These are phyloP conservation scores for Cryptococcus sp. DNA, from an alignment of 1,284 basidiomycete species.

Conservation along the genomic window DNA sequence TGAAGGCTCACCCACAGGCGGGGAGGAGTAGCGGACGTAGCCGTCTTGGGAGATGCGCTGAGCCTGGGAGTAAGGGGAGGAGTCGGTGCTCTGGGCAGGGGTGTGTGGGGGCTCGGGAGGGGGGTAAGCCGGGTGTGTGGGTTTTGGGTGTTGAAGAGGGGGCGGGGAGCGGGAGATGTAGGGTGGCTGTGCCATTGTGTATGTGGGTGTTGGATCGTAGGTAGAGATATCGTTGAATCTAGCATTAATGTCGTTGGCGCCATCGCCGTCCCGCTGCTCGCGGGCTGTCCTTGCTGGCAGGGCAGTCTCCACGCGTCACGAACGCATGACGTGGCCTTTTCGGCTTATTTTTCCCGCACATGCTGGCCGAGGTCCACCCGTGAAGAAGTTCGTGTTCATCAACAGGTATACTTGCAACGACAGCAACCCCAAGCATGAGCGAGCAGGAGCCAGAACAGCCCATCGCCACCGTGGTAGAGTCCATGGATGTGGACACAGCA, in stretches of 20 bases:
- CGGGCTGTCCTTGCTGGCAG: not conserved
- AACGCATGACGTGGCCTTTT: not conserved
- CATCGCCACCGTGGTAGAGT: too few species aligned
- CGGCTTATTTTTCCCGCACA: not conserved
- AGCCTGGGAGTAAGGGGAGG: slow-evolving; percentile 42
- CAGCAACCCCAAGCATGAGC: not conserved
- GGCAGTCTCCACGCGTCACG: not conserved
- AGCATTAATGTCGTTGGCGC: too few species aligned
- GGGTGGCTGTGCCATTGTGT: slow-evolving; percentile 35
- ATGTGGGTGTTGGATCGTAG: not conserved
- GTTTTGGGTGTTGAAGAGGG: slow-evolving; percentile 81
- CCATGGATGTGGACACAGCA: not conserved
- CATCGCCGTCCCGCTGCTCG: not conserved
- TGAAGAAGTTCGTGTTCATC: not conserved
- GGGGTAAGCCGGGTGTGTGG: slow-evolving; percentile 76
- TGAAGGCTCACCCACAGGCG: slow-evolving; percentile 39
- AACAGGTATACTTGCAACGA: not conserved
- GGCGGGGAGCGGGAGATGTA: slow-evolving; percentile 63
- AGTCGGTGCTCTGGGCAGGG: slow-evolving; percentile 52
- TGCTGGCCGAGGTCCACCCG: not conserved
- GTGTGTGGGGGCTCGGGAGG: slow-evolving; percentile 84
- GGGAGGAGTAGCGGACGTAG: slow-evolving; percentile 48
- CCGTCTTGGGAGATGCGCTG: slow-evolving; percentile 53
- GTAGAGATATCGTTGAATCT: not conserved
- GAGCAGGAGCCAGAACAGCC: too few species aligned